Evolutionary conservation across 2,329 filamentous ascomycete genomes (phyloP), one percentile per base, ranked within the genome.

Genomic region (Aspergillus sp.): DNA sequence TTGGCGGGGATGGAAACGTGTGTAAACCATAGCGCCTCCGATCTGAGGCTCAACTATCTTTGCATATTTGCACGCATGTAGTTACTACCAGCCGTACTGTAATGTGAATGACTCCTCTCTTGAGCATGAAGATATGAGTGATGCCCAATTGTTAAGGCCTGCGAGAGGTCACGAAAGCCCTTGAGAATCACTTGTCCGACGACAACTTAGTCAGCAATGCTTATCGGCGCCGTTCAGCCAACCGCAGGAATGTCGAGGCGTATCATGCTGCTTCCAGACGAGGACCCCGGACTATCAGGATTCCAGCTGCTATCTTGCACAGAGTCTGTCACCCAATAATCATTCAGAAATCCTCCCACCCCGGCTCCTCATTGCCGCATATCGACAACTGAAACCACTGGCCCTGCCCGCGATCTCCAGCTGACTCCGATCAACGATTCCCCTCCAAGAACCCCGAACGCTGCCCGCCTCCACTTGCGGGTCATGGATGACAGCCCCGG

Each of bases 381-480:
- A 37, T n/a, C 34, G 34, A 37, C 15, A 37, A 15, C 34, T 37
- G 34, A 37, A 37, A 13, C 34, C 12, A 37, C 34, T 37, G 50
- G 24, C 41, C 27, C 19, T 48, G 8, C 44, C 33, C 45, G 22
- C 42, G 27, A 30, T 41, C 30, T 17, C 33, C 12, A 44, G 52
- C 37, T 55, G 30, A 42, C 27, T 44, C 40, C 46, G n/a, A 46
- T 41, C 37, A 15, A 34, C 22, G 42, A 22, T 51, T 39, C 48
- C 42, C 51, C 40, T 53, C 47, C 30, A 17, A 8, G n/a, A 51
- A 5, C 37, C 27, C 17, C 54, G 41, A 50, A 54, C 46, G 15
- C 15, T 55, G 33, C 45, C 48, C 55, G 51, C 58, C 55, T 61
- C 58, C 58, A 61, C 58, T 61, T 61, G 59, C 59, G 59, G 59